Percentiles rank a stretch among this genome's conserved stretches.
These are phyloP conservation scores for Deakozyma indianensis DNA, from an alignment of 805 yeast species.

Conservation along the genomic window DNA sequence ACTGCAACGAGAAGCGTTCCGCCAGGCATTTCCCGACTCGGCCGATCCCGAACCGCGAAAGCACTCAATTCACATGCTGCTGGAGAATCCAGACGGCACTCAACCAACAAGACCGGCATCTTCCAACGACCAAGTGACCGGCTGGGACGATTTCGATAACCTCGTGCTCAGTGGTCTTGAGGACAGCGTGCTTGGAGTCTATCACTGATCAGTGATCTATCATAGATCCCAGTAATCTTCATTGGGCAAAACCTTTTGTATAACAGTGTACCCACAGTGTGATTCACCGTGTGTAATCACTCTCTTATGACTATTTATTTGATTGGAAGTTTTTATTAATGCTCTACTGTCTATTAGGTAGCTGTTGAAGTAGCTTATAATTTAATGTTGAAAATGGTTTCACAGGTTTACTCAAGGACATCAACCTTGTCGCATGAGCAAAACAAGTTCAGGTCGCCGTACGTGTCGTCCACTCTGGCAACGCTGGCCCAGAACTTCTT, in stretches of 20 bases:
- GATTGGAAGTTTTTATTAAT: too few relatives aligned
- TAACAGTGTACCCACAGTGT: too few relatives aligned
- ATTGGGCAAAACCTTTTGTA: too few relatives aligned
- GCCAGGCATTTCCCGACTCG: not conserved
- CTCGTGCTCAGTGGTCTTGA: not conserved
- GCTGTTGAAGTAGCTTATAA: not conserved
- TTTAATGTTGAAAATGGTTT: not conserved
- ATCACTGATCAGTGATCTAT: too few relatives aligned
- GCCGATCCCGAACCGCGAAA: not conserved
- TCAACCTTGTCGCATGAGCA: constrained; percentile 59
- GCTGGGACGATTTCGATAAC: not conserved
- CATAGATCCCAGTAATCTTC: too few relatives aligned
- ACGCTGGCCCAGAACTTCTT: constrained; percentile 94
- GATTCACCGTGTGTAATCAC: too few relatives aligned
- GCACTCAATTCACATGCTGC: not conserved
- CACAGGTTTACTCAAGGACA: constrained; percentile 1
- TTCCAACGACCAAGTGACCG: not conserved
- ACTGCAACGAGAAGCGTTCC: constrained; percentile 1
- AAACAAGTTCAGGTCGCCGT: constrained; percentile 81
- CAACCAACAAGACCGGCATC: not conserved
- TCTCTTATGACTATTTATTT: too few relatives aligned
- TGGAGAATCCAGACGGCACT: not conserved
- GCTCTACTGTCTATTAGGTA: too few relatives aligned
- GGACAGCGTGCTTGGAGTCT: too few relatives aligned
- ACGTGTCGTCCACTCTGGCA: constrained; percentile 83